Conservation (phyloP, 805 yeast species). For the Hanseniaspora singularis region DNA sequence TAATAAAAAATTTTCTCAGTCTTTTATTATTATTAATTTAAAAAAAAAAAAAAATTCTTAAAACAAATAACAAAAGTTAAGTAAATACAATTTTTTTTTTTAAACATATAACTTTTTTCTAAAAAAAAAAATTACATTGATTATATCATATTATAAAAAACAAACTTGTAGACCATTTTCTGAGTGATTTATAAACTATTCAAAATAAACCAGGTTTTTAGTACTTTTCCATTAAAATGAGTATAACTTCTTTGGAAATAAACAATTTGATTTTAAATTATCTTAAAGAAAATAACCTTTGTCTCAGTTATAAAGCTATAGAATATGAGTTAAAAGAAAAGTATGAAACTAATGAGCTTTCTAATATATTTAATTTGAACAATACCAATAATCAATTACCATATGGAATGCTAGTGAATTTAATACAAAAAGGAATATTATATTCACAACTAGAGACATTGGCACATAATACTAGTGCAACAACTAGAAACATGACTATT, state of each 20-base stretch:
- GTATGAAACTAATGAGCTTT: background rate
- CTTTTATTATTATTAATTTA: no score
- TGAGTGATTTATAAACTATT: background rate
- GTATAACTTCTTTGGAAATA: slow-evolving; percentile 11
- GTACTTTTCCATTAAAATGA: no score
- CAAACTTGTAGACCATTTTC: no score
- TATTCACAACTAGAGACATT: slow-evolving; percentile 11
- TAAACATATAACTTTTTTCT: no score
- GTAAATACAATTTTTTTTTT: no score
- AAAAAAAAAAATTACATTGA: no score
- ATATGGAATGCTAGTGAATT: slow-evolving; percentile 12
- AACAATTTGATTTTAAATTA: slow-evolving; percentile 9
- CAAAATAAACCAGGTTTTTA: background rate
- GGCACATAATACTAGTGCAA: slow-evolving; percentile 2
- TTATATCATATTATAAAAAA: no score
- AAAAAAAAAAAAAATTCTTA: no score
- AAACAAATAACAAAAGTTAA: no score
- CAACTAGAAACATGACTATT: background rate
- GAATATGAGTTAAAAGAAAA: slow-evolving; percentile 11
- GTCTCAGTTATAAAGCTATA: slow-evolving; percentile 12
- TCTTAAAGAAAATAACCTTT: slow-evolving; percentile 7
- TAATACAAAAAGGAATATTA: slow-evolving; percentile 12
- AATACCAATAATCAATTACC: slow-evolving; percentile 4
- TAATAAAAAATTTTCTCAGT: no score
- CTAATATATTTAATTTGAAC: background rate